Conservation (phyloP, 805 yeast genomes). For the Grigorovia humatica region DNA sequence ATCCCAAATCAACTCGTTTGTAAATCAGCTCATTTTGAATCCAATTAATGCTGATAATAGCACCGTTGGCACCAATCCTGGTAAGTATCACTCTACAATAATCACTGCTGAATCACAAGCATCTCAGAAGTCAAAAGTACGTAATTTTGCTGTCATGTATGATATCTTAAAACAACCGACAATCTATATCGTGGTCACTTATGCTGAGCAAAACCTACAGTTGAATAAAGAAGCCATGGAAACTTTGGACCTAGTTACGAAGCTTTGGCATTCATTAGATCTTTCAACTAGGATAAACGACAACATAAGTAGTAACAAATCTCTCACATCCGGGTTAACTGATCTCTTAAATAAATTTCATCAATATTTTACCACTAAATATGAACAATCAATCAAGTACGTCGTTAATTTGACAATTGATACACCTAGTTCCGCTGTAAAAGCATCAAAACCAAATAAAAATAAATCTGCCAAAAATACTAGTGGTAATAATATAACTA, state of each 20-base stretch:
- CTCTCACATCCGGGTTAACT: conserved; percentile 22
- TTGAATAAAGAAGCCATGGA: conserved; percentile 36
- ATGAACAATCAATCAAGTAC: conserved; percentile 13
- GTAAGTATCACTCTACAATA: background rate
- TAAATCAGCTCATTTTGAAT: conserved; percentile 18
- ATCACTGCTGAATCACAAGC: background rate
- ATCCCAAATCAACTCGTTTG: conserved; percentile 20
- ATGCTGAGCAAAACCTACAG: conserved; percentile 33
- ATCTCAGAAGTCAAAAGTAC: conserved; percentile 2
- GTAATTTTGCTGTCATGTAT: conserved; percentile 18
- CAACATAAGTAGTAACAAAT: conserved; percentile 26
- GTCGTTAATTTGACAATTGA: background rate
- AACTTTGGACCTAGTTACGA: conserved; percentile 29
- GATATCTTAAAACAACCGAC: conserved; percentile 27
- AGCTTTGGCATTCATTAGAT: conserved; percentile 29
- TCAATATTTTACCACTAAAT: conserved; percentile 30
- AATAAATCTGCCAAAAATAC: conserved; percentile 6
- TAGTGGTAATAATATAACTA: conserved; percentile 7
- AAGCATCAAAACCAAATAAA: background rate
- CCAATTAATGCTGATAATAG: conserved; percentile 14
- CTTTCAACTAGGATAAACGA: conserved; percentile 22
- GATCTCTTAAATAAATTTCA: conserved; percentile 31
- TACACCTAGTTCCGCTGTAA: background rate
- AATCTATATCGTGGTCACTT: conserved; percentile 31
- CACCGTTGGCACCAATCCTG: background rate